phyloP scores from a whole-genome alignment of 2,329 filamentous ascomycete species.

The Colletotrichum eleusines region DNA sequence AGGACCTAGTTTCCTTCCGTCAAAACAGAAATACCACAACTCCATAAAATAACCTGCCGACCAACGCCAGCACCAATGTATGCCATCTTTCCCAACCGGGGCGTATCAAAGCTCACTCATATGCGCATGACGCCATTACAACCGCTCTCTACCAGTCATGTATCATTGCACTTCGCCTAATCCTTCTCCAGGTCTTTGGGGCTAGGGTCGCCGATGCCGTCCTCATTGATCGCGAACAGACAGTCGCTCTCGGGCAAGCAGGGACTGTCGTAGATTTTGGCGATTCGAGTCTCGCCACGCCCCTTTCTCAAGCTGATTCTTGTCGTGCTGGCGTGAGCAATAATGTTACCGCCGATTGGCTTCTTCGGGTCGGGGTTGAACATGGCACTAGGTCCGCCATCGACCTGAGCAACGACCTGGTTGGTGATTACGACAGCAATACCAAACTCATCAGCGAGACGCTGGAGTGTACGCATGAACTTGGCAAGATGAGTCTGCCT shows the following conservation, averaged over 20 bases:
- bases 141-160: background rate
- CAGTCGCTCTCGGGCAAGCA: slow-evolving; percentile 97
- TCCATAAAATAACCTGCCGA: slow-evolving; percentile 19
- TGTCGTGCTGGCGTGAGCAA: slow-evolving; percentile 96
- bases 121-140: slow-evolving; percentile 25
- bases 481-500: slow-evolving; percentile 90
- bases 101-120: slow-evolving; percentile 26
- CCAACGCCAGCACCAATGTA: slow-evolving; percentile 51
- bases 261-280: slow-evolving; percentile 99
- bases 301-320: slow-evolving; percentile 96
- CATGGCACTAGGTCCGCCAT: slow-evolving; percentile 96
- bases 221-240: slow-evolving; percentile 95
- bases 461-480: slow-evolving; percentile 87
- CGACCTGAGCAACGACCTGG: slow-evolving; percentile 97
- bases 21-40: slow-evolving; percentile 23
- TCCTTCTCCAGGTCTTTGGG: slow-evolving; percentile 97
- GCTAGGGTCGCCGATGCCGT: slow-evolving; percentile 94
- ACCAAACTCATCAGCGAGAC: slow-evolving; percentile 86
- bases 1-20: background rate
- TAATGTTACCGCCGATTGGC: slow-evolving; percentile 98
- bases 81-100: slow-evolving; percentile 25
- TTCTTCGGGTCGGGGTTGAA: slow-evolving; percentile 99
- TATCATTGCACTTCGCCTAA: slow-evolving; percentile 46
- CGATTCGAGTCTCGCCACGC: slow-evolving; percentile 92
- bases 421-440: slow-evolving; percentile 99